phyloP scores from a whole-genome alignment of 805 yeast genomes.

The Metschnikowia gruessii region DNA sequence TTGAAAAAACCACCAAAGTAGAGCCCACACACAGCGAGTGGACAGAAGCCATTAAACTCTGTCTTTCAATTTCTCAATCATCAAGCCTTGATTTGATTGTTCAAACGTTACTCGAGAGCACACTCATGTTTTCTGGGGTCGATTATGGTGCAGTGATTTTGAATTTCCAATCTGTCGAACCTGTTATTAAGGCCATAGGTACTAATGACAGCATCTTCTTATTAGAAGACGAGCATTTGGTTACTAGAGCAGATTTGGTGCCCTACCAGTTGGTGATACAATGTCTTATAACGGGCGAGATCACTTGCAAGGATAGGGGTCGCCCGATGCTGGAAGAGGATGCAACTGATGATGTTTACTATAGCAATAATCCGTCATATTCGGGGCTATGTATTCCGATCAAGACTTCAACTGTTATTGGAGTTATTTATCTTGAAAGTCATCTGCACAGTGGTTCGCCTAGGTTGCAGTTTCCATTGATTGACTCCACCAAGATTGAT shows the following conservation, averaged over 20 bases:
- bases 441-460: slow-evolving; percentile 6
- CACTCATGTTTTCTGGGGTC: slow-evolving; percentile 36
- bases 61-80: slow-evolving; percentile 49
- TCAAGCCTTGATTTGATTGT: slow-evolving; percentile 37
- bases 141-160: slow-evolving; percentile 33
- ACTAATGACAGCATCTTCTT: slow-evolving; percentile 24
- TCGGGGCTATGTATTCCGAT: slow-evolving; percentile 47
- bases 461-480: slow-evolving; percentile 15
- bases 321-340: slow-evolving; percentile 25
- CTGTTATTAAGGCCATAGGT: slow-evolving; percentile 29
- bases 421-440: slow-evolving; percentile 45
- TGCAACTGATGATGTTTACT: slow-evolving; percentile 40
- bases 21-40: slow-evolving; percentile 17
- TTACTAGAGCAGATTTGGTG: slow-evolving; percentile 40
- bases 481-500: slow-evolving; percentile 34
- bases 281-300: slow-evolving; percentile 36
- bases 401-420: slow-evolving; percentile 39
- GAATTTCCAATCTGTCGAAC: slow-evolving; percentile 22
- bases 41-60: slow-evolving; percentile 42
- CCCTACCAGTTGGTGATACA: slow-evolving; percentile 42
- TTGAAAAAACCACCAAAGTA: neutral
- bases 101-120: slow-evolving; percentile 36
- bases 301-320: slow-evolving; percentile 37
- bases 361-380: slow-evolving; percentile 29
- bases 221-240: slow-evolving; percentile 34